Base-by-base conservation (phyloP, 2,329 filamentous ascomycete genomes). In the Hyphodiscus sp. region DNA sequence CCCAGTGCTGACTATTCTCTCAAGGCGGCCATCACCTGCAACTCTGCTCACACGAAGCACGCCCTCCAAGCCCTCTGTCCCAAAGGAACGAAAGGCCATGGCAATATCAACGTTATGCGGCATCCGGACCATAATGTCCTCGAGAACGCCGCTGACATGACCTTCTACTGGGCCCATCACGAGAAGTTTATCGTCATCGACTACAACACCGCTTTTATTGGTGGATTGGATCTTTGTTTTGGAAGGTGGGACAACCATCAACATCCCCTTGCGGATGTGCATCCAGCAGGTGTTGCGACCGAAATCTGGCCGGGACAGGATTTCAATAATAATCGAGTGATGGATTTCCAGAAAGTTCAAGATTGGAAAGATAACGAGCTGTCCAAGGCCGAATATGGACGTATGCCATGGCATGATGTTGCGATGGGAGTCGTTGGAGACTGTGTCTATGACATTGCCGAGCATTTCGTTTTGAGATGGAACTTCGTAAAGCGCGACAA, bases 341-440 rank as follows among this genome's bases (percentile, higher is more conserved):
- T 95, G 86, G 94, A 99, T 65, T 99, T 97, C 68, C 80, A 96
- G 63, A 87, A 86, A 30, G 94, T 97, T 1, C 70, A 88, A 29
- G 86, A 96, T 66, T 97, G 92, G 92, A 90, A 94, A 70, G 82
- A 86, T 48, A 97, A 99, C 61, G 90, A 96, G 68, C 75, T 97
- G 16, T 90, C 85, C 69, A 97, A 97, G 71, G 84, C 87, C 2
- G 89, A 96, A 47, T 95, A 86, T 63, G 91, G 91, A 8, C 86
- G 94, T 29, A 97, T 99, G 94, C 92, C 92, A 0, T 99, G 94
- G 94, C 91, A 97, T 67, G 94, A 99, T 68, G 91, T 96, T 2
- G 80, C 89, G 10, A 95, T 97, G 87, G 91, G 87, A 13, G 63
- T 96, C n/a, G 81, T 94, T 54, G 92, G 94, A 0, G 89, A 91